A percentile compares a stretch with the other conserved stretches of the same genome.
phyloP scores from a whole-genome alignment of 495 filamentous ascomycete genomes.

The Podospora pseudopauciseta region DNA sequence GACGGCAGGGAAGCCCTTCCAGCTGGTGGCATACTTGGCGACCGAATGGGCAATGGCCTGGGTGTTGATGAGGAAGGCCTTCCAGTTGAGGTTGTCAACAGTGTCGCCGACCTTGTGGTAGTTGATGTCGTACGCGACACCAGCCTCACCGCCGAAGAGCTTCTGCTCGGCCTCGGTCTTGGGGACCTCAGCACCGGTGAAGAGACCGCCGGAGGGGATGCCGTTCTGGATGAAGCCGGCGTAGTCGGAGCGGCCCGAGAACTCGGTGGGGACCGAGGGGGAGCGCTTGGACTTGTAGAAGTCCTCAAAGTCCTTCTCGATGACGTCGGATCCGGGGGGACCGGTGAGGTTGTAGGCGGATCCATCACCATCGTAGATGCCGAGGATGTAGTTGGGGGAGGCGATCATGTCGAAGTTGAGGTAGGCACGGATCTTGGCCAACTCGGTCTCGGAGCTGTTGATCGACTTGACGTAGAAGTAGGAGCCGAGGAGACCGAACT shows the following conservation, averaged over 20 bases:
- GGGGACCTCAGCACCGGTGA: constrained; percentile 64
- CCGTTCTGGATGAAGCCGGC: constrained; percentile 61
- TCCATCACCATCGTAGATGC: constrained; percentile 71
- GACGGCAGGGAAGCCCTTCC: constrained; percentile 28
- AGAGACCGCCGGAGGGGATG: constrained; percentile 62
- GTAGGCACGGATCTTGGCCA: constrained; percentile 59
- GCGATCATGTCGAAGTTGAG: constrained; percentile 82
- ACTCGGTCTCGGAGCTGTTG: constrained; percentile 39
- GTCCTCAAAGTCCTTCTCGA: constrained; percentile 60
- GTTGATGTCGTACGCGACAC: constrained; percentile 57
- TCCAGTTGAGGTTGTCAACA: constrained; percentile 55
- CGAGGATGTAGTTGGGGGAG: constrained; percentile 63
- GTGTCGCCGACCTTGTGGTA: constrained; percentile 61
- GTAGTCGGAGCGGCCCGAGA: constrained; percentile 67
- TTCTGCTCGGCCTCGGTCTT: constrained; percentile 59
- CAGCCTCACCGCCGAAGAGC: constrained; percentile 59
- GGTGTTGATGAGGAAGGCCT: constrained; percentile 58
- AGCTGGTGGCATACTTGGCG: constrained; percentile 58
- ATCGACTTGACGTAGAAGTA: constrained; percentile 51
- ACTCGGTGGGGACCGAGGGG: constrained; percentile 49
- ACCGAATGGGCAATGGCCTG: constrained; percentile 61
- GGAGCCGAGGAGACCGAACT: constrained; percentile 62
- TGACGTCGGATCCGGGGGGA: constrained; percentile 59
- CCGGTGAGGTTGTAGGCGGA: constrained; percentile 57
- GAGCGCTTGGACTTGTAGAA: constrained; percentile 50